Base-by-base conservation (phyloP, 2,329 filamentous ascomycete species). In the Chalaropsis ovoidea region DNA sequence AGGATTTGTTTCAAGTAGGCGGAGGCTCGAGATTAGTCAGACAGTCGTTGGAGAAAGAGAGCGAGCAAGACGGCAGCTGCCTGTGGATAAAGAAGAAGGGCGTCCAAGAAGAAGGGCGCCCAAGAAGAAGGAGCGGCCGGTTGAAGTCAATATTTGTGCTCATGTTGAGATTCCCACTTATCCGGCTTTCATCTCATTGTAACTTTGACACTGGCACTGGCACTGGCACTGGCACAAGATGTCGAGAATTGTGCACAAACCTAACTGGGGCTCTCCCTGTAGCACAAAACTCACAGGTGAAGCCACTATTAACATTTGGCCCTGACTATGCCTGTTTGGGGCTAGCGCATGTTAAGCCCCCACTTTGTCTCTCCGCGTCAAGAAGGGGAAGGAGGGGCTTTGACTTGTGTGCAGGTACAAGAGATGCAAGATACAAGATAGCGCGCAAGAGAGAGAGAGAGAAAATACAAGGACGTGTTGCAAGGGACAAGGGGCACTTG, bases 261-360 rank as follows among this genome's bases (percentile, higher is more conserved):
- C 22, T 19, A 56, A 56, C 52, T 27, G 52, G 52, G 52, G 52
- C 52, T 27, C 22, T 6, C 52, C 52, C 52, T 56, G 52, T 56
- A 35, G 24, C 52, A 56, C 52, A 56, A 56, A 56, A 15, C 17
- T 56, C 24, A 13, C 47, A 56, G 52, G 19, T 27, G 52, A 31
- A 56, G 27, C 52, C 52, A 56, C 52, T 27, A 56, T n/a, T 56
- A 22, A 35, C 52, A 56, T 56, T 56, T 56, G 52, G 52, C 52
- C 52, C 52, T 56, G 52, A 27, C 52, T 56, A 56, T 56, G 27
- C 27, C 52, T 31, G 10, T 56, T 35, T 31, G 17, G 52, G 52
- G 27, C 31, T n/a, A 7, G 17, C 22, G 7, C 15, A n/a, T 19
- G 24, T n/a, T 17, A 31, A 11, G 27, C 13, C 17, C 52, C 24